phyloP scores from a whole-genome alignment of 164 flowering plant species.

The Umbilicus rupestris region DNA sequence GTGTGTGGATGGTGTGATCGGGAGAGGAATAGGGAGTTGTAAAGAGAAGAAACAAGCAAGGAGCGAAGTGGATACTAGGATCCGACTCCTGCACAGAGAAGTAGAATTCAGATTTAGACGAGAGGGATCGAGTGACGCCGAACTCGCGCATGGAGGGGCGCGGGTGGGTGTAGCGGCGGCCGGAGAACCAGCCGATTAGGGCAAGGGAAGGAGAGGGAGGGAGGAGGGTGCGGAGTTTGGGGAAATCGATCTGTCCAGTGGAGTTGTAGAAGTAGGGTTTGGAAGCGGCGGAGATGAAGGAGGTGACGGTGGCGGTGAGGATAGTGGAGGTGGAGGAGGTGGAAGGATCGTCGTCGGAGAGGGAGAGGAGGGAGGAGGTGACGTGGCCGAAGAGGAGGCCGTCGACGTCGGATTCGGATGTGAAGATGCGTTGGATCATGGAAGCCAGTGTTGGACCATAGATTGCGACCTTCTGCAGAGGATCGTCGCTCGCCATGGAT shows the following conservation, averaged over 20 bases:
- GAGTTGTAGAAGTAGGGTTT: slow-evolving; percentile 46
- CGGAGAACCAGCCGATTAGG: slow-evolving; percentile 75
- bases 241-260: slow-evolving; percentile 29
- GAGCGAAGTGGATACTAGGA: slow-evolving; percentile 14
- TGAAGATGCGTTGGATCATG: slow-evolving; percentile 63
- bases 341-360: slow-evolving; percentile 49
- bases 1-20: slow-evolving; percentile 59
- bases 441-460: slow-evolving; percentile 79
- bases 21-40: slow-evolving; percentile 48
- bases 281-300: slow-evolving; percentile 40
- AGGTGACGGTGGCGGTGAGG: slow-evolving; percentile 45
- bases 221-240: slow-evolving; percentile 22
- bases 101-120: slow-evolving; percentile 15
- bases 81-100: slow-evolving; percentile 17
- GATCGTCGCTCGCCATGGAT: slow-evolving; percentile 12
- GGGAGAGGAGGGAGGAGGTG: slow-evolving; percentile 30
- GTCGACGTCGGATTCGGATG: slow-evolving; percentile 51
- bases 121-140: slow-evolving; percentile 36
- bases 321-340: slow-evolving; percentile 21
- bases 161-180: slow-evolving; percentile 50
- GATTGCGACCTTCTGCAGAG: slow-evolving; percentile 53
- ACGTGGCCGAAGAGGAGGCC: slow-evolving; percentile 86
- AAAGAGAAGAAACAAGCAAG: slow-evolving; percentile 47
- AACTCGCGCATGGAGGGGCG: slow-evolving; percentile 72
- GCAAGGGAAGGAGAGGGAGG: slow-evolving; percentile 10